A percentile compares a stretch with the other conserved stretches of the same genome.
phyloP scores from a whole-genome alignment of 805 yeast species.

The Yarrowia phangngaensis region DNA sequence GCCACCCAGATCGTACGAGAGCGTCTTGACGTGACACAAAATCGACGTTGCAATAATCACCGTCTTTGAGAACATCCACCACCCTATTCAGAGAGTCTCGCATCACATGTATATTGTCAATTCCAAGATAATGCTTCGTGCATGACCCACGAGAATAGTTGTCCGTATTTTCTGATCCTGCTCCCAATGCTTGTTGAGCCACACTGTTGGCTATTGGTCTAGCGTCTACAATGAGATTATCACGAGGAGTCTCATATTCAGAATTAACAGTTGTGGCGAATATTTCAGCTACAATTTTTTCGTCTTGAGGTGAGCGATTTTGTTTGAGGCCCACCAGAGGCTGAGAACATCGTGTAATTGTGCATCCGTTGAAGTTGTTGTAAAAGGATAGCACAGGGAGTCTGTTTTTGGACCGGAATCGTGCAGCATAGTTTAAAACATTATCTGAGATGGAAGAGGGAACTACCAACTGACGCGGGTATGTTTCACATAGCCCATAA shows the following conservation, averaged over 20 bases:
- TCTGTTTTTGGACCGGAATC: constrained; percentile 78
- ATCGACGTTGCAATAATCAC: constrained; percentile 55
- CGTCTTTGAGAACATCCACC: constrained; percentile 58
- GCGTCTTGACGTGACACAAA: constrained; percentile 2
- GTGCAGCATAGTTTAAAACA: constrained; percentile 75
- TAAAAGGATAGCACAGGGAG: constrained; percentile 79
- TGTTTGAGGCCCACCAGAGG: constrained; percentile 90
- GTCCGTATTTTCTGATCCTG: constrained; percentile 94
- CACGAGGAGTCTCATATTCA: constrained; percentile 38
- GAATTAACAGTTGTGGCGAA: constrained; percentile 54
- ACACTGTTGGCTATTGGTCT: constrained; percentile 91
- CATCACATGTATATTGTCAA: constrained; percentile 94
- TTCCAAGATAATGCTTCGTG: constrained; percentile 73
- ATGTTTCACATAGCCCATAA: constrained; percentile 65
- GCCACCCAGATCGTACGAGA: constrained; percentile 71
- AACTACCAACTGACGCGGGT: constrained; percentile 64
- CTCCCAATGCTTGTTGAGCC: constrained; percentile 96
- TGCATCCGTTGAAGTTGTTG: constrained; percentile 57
- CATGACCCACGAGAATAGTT: constrained; percentile 58
- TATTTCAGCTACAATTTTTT: constrained; percentile 68
- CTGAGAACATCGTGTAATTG: constrained; percentile 86
- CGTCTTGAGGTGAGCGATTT: constrained; percentile 86
- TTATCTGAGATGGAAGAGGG: constrained; percentile 80
- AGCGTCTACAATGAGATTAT: constrained; percentile 79
- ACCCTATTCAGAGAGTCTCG: constrained; percentile 72